Percentiles rank a stretch among this genome's conserved stretches.
Conservation (phyloP, 495 filamentous ascomycete genomes). For the Hamigera avellanea region DNA sequence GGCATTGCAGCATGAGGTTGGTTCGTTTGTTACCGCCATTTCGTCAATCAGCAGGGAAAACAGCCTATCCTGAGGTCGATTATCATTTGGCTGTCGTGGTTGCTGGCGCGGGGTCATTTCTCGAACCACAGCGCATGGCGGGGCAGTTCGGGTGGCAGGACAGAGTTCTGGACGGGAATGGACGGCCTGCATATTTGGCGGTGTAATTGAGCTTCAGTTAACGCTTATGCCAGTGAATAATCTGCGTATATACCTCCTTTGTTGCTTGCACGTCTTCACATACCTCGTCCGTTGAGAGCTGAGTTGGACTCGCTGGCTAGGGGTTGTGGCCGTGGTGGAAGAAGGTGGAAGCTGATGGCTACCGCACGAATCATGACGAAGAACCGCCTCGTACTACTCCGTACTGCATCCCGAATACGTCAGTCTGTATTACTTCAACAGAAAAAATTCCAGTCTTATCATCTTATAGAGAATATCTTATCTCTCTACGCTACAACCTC, state of each 20-base stretch:
- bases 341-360: slow-evolving; percentile 9
- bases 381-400: neutral
- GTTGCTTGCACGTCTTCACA: no score
- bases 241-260: no score
- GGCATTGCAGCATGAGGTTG: no score
- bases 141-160: neutral
- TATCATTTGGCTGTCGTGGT: neutral
- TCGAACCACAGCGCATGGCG: neutral
- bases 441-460: slow-evolving; percentile 4
- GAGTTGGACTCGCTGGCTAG: no score
- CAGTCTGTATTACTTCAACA: neutral
- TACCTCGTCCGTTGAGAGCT: no score
- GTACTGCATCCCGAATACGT: no score
- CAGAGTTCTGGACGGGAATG: neutral
- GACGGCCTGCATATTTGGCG: neutral
- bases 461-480: no score
- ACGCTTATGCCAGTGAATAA: no score
- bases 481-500: no score
- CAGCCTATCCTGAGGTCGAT: neutral
- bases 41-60: neutral
- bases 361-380: slow-evolving; percentile 17
- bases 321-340: slow-evolving; percentile 15
- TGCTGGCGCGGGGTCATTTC: slow-evolving; percentile 1
- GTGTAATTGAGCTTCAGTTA: no score
- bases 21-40: neutral